Evolutionary conservation across 495 filamentous ascomycete genomes (phyloP), one percentile per base, ranked within the genome.

Genomic region (Penicillium crystallinum): DNA sequence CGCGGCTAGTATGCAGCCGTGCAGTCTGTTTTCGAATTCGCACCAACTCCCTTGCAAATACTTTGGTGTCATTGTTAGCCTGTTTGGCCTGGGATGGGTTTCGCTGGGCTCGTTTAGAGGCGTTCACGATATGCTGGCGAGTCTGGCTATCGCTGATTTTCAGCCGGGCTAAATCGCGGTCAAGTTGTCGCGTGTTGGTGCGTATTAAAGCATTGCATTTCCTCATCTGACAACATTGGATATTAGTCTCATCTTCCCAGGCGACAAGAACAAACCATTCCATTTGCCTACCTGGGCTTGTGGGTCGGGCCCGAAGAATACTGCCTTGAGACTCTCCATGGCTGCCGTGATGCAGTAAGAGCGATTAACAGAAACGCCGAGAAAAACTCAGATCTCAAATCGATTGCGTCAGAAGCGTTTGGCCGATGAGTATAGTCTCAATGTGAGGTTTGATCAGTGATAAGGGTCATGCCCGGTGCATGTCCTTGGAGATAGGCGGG

Each of bases 191-290:
- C 49, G 89, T 87, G 73, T 98, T 97, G 62, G 80, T 67, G 47
- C 93, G 90, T 59, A 98, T 88, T 51, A 98, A 81, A 49, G 80
- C 70, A 73, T 97, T 97, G 68, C 93, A 97, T 87, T 97, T 97
- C 52, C 92, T 84, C 76, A 91, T 87, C 92, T 96, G 52, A 22
- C 8, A 38, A 31, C 50, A 43, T 31, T 29, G n/a, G n/a, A n/a
- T 15, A 21, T 53, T 25, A 47, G 53, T 38, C 34, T 29, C 36
- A 30, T 46, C 17, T 25, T 31, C 15, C 14, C 31, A 36, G 6
- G 8, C 3, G 23, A 12, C 0, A 49, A 31, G 12, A n/a, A 30
- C 17, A 23, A 25, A 27, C 19, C 29, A 17, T 19, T 15, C 14
- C 7, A 34, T 21, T 34, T 22, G 53, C 67, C 41, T 72, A 95